Conservation (phyloP, 352 stramenopile genomes). For the Lagenidium sp. region DNA sequence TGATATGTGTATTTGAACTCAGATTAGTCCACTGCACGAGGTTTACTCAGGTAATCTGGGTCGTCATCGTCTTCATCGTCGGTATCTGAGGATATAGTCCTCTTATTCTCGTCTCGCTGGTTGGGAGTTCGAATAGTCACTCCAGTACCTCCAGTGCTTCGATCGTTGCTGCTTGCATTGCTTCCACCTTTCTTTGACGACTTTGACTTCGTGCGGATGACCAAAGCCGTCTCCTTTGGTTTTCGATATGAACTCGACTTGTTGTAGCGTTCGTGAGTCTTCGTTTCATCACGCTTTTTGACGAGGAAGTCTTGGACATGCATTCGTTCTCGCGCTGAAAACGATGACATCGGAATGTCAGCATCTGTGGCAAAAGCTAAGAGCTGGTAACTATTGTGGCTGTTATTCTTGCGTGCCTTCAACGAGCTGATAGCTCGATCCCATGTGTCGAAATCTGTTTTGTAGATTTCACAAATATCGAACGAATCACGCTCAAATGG, state of each 20-base stretch:
- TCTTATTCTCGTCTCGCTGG: constrained; percentile 5
- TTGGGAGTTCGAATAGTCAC: constrained; percentile 47
- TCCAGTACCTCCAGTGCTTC: constrained; percentile 28
- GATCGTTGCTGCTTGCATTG: constrained; percentile 38
- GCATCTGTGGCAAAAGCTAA: constrained; percentile 60
- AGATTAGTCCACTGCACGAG: no score
- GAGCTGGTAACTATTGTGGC: constrained; percentile 44
- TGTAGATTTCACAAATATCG: constrained; percentile 63
- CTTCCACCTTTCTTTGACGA: constrained; percentile 44
- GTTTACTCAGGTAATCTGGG: no score
- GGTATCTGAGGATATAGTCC: constrained; percentile 46
- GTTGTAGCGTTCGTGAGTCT: constrained; percentile 30
- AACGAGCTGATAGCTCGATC: constrained; percentile 10
- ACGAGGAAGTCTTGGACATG: constrained; percentile 46
- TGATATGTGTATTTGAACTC: no score
- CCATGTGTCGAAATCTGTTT: constrained; percentile 19
- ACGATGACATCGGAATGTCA: constrained; percentile 21
- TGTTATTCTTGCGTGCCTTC: constrained; percentile 20
- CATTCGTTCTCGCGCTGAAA: constrained; percentile 34
- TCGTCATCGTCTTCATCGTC: constrained; percentile 67
- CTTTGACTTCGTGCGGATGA: constrained; percentile 68
- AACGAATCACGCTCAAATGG: constrained; percentile 52
- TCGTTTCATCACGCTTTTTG: constrained; percentile 54
- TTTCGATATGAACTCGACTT: constrained; percentile 46
- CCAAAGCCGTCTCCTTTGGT: constrained; percentile 63